phyloP scores from a whole-genome alignment of 177 flowering plant genomes.

The Vitis hybrid region DNA sequence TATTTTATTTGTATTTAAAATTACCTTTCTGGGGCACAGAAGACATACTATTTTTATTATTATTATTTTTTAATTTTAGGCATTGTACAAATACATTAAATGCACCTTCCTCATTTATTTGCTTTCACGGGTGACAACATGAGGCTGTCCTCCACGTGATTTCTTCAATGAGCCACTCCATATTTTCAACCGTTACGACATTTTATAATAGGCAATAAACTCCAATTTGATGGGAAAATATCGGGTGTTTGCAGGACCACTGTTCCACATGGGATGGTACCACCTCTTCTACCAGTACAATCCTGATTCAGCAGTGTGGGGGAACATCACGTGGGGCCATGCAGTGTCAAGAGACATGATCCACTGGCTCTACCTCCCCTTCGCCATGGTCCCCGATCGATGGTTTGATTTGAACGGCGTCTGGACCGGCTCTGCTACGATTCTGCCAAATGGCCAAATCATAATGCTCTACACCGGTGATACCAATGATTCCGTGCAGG shows the following conservation, averaged over 20 bases:
- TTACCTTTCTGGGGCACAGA: too few relatives aligned
- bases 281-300: slow-evolving; percentile 74
- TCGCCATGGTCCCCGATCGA: slow-evolving; percentile 56
- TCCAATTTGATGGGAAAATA: neutral
- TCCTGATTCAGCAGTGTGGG: slow-evolving; percentile 66
- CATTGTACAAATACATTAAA: too few relatives aligned
- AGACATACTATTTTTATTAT: too few relatives aligned
- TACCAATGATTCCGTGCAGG: slow-evolving; percentile 44
- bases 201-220: too few relatives aligned
- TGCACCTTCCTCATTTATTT: too few relatives aligned
- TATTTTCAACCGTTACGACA: too few relatives aligned
- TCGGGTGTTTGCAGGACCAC: slow-evolving; percentile 46
- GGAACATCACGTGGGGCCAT: slow-evolving; percentile 78
- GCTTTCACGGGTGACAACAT: too few relatives aligned
- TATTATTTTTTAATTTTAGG: too few relatives aligned
- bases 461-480: slow-evolving; percentile 62
- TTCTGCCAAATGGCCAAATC: slow-evolving; percentile 54
- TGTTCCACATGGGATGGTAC: slow-evolving; percentile 62
- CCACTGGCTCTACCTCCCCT: slow-evolving; percentile 68
- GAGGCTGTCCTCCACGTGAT: too few relatives aligned
- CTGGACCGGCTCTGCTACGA: slow-evolving; percentile 72
- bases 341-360: slow-evolving; percentile 71
- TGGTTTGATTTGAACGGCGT: slow-evolving; percentile 62
- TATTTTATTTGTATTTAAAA: too few relatives aligned
- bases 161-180: too few relatives aligned